These are phyloP conservation scores for Pholiota molesta DNA, from an alignment of 768 basidiomycete genomes.

Conservation along the genomic window DNA sequence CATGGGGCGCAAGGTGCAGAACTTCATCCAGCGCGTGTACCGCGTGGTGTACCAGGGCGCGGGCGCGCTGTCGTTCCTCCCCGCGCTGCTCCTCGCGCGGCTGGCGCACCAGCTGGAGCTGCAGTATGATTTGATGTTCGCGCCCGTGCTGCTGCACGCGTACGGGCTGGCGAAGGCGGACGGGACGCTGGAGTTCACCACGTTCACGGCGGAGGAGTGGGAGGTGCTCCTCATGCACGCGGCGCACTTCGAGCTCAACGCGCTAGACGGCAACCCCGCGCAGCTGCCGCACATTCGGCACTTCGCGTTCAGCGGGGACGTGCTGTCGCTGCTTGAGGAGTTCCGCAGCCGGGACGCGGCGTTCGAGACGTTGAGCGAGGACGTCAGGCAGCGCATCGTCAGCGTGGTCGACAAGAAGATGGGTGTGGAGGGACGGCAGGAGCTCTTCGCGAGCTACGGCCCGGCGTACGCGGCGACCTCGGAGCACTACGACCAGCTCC, in stretches of 20 bases:
- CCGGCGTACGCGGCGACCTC: slow-evolving; percentile 31
- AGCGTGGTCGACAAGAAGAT: slow-evolving; percentile 26
- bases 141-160: slow-evolving; percentile 44
- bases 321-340: slow-evolving; percentile 44
- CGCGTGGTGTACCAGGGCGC: slow-evolving; percentile 5
- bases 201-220: slow-evolving; percentile 46
- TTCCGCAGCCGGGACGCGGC: slow-evolving; percentile 35
- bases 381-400: slow-evolving; percentile 29
- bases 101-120: slow-evolving; percentile 33
- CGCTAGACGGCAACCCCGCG: slow-evolving; percentile 27
- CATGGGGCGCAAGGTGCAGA: slow-evolving; percentile 19
- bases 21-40: slow-evolving; percentile 29
- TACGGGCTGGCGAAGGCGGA: slow-evolving; percentile 36
- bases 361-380: slow-evolving; percentile 29
- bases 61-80: slow-evolving; percentile 15
- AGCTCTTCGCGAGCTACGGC: slow-evolving; percentile 33
- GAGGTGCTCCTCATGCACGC: slow-evolving; percentile 48
- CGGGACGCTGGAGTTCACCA: slow-evolving; percentile 27
- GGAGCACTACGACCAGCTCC: slow-evolving; percentile 21
- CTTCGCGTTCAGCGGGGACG: slow-evolving; percentile 37
- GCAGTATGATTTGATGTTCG: slow-evolving; percentile 35
- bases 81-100: slow-evolving; percentile 36
- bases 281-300: slow-evolving; percentile 22
- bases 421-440: slow-evolving; percentile 27
- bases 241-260: slow-evolving; percentile 35